phyloP scores from a whole-genome alignment of 257 asterid genomes.

The Eustoma russellianum region DNA sequence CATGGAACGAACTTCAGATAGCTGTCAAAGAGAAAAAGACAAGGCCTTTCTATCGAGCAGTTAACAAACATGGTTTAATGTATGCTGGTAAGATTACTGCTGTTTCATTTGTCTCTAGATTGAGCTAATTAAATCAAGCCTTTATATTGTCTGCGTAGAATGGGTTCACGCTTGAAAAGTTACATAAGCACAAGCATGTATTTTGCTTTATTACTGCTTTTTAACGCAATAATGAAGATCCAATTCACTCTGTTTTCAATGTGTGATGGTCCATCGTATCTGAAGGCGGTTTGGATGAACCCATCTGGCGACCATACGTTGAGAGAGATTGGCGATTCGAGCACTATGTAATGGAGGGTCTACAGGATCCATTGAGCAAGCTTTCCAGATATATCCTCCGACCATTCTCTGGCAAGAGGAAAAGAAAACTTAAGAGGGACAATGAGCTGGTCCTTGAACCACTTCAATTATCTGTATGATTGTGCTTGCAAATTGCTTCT shows the following conservation, averaged over 20 bases:
- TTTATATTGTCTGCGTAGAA: background rate
- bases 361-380: constrained; percentile 92
- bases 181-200: too few relatives aligned
- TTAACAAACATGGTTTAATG: constrained; percentile 69
- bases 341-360: constrained; percentile 80
- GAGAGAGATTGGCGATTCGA: constrained; percentile 90
- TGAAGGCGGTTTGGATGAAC: constrained; percentile 84
- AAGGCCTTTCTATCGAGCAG: constrained; percentile 80
- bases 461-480: constrained; percentile 17
- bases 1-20: constrained; percentile 66
- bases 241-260: too few relatives aligned
- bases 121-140: background rate
- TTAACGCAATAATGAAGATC: too few relatives aligned
- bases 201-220: too few relatives aligned
- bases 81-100: constrained; percentile 59
- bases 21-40: constrained; percentile 64
- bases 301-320: constrained; percentile 45
- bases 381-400: constrained; percentile 40
- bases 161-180: too few relatives aligned
- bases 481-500: background rate
- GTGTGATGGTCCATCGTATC: too few relatives aligned
- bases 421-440: constrained; percentile 26
- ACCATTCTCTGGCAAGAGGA: constrained; percentile 34
- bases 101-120: background rate
- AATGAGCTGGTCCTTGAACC: constrained; percentile 44